Evolutionary conservation across 345 rosid species (phyloP), one percentile per base, ranked within the genome.

Genomic region (Gossypioides kirkii): DNA sequence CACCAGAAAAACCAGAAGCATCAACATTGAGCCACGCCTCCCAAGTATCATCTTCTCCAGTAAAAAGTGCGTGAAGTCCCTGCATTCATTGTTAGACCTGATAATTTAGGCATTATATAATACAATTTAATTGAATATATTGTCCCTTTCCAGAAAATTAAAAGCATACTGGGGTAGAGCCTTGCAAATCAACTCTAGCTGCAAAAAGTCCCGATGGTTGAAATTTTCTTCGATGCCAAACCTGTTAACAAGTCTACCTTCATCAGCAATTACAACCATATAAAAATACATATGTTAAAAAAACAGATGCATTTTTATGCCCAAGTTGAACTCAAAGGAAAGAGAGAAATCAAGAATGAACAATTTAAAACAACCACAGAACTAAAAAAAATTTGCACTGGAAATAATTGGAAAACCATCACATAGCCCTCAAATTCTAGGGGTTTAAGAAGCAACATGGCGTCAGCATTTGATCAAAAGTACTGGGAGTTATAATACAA

Each of bases 21-120:
- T 92, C 97, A 75, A 85, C 89, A 77, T 82, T 91, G 66, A 95
- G 91, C 97, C 94, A 93, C 42, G 97, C 96, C 80, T 95, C 97
- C 99, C 99, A 95, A 28, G 96, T 92, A 71, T 88, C 82, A 81
- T 92, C 98, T 84, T 95, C 99, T 73, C 97, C 98, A 0, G 91
- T 95, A 81, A 91, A 91, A 77, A 95, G 87, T 6, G 92, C 96
- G 84, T 95, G 94, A 76, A 92, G 93, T 78, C 97, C 96, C 99
- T 95, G 75, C 67, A 82, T 5, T 62, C 38, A 73, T 64, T 66
- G 56, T 61, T 42, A 70, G 28, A 71, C 62, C 54, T 58, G 52
- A 61, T 72, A 13, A 49, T 63, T 59, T 28, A 26, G 50, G 52
- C 28, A 76, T 20, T 52, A 56, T 32, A 69, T 49, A 53, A 61